Conservation (phyloP, 2,329 filamentous ascomycete genomes). For the Talaromyces funiculosus region DNA sequence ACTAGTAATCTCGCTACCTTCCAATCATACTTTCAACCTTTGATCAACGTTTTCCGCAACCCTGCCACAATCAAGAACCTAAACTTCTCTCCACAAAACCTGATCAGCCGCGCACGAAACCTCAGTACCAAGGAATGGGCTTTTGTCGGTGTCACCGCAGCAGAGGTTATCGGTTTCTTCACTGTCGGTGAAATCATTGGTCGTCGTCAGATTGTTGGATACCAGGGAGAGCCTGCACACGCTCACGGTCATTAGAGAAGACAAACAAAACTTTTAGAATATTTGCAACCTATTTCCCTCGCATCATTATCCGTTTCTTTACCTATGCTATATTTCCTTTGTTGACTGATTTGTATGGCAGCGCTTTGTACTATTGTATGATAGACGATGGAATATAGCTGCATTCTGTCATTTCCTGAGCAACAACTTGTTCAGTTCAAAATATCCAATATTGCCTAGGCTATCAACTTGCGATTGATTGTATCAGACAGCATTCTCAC, state of each 20-base stretch:
- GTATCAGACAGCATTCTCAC: neutral
- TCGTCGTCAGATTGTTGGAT: slow-evolving; percentile 89
- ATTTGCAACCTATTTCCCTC: slow-evolving; percentile 20
- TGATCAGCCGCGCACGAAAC: slow-evolving; percentile 60
- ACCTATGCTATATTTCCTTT: slow-evolving; percentile 26
- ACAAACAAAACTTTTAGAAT: slow-evolving; percentile 10
- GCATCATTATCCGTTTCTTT: slow-evolving; percentile 19
- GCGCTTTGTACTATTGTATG: slow-evolving; percentile 39
- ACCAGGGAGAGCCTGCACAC: slow-evolving; percentile 63
- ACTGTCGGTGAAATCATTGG: slow-evolving; percentile 96
- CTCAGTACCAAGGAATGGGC: slow-evolving; percentile 65
- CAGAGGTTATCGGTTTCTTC: slow-evolving; percentile 94
- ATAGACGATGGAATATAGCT: slow-evolving; percentile 45
- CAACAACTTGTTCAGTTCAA: neutral
- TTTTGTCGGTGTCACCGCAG: slow-evolving; percentile 68
- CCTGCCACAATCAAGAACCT: slow-evolving; percentile 56
- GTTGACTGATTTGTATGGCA: slow-evolving; percentile 24
- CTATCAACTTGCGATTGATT: neutral
- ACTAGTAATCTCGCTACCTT: slow-evolving; percentile 70
- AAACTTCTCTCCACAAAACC: slow-evolving; percentile 49
- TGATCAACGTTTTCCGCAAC: slow-evolving; percentile 66
- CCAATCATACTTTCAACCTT: slow-evolving; percentile 76
- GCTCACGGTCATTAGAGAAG: slow-evolving; percentile 31
- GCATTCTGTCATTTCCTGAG: slow-evolving; percentile 31
- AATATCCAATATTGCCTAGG: neutral